Base-by-base conservation (phyloP, 345 rosid species). In the Populus davidiana region DNA sequence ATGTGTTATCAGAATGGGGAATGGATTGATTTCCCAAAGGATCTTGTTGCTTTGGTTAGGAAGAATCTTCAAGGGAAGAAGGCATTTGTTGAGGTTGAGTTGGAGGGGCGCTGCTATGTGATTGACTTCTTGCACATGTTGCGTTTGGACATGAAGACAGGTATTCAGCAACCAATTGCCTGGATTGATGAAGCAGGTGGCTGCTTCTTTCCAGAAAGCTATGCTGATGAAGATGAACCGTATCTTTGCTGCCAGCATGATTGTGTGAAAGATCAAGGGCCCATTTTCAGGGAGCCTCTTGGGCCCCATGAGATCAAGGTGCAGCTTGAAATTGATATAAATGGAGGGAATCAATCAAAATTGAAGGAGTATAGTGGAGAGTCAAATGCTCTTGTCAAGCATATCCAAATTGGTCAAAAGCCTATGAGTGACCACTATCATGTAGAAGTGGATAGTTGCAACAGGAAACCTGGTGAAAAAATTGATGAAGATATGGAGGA, bases 61-160 rank as follows among this genome's bases (percentile, higher is more conserved):
- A 87, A 87, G 72, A 96, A 96, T 67, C 80, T 96, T 6, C 85
- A 79, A 44, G 86, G 79, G 75, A 92, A 92, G 89, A 90, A 86
- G 83, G 89, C 96, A 1, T 85, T 81, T 11, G 70, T 91, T 43
- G 92, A 91, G 86, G 86, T 83, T 71, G 90, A 94, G 77, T 74
- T 71, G 44, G 83, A 78, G 43, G 92, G 91, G 39, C 86, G 64
- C 23, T 81, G 27, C 41, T 89, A 80, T 75, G 80, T 92, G 71
- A 86, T 96, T 68, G 98, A 96, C 83, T 90, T 96, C 79, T 71
- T 92, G 87, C 97, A 92, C 44, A 96, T 96, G 99, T 81, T 85
- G 43, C 84, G 82, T 17, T 67, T 94, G 38, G 91, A 96, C 85
- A 49, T 81, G 87, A 89, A 83, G 77, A 91, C 92, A n/a, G 94